Evolutionary conservation across 345 rosid species (phyloP), one percentile per base, ranked within the genome.

Genomic region (Leavenworthia alabamica): DNA sequence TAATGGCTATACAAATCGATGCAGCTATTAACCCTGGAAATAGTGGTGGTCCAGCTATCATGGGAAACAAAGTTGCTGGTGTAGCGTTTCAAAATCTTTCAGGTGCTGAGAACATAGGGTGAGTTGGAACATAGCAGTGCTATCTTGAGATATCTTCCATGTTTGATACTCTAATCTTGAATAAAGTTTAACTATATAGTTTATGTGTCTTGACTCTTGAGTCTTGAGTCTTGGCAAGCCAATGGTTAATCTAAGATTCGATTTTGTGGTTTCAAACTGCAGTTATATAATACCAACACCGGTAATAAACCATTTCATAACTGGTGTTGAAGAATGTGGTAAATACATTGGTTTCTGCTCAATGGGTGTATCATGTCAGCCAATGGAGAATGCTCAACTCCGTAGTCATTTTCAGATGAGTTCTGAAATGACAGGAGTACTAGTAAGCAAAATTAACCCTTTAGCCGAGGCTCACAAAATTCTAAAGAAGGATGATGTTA

Each of bases 31-130:
- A 88, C 77, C 96, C 96, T 0, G 96, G 95, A 19, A 86, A 88
- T 39, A 86, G 96, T 60, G 92, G 98, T 50, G 95, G 95, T 3
- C 98, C 96, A 2, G 95, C 96, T 41, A 83, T 91, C 48, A 88
- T 88, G 96, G 90, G 83, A 33, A 75, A 78, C 71, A 88, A 84
- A 76, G 95, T 88, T 65, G 98, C 84, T 6, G 90, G 90, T 12
- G 92, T 88, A 28, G 98, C 96, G 16, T 88, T 91, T 75, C 95
- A 91, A 71, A 88, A 91, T 69, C 95, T 88, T 71, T 79, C 90
- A 48, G 88, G 90, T 71, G 88, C 92, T 72, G 98, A 91, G 77
- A 88, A 88, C 66, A 91, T 88, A 43, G 95, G 98, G 95, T 88
- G 77, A 74, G 93, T 78, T 56, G 13, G 32, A 12, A 33, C 6